Conservation (phyloP, 768 basidiomycete species). For the Leucosporidium creatinivorum region DNA sequence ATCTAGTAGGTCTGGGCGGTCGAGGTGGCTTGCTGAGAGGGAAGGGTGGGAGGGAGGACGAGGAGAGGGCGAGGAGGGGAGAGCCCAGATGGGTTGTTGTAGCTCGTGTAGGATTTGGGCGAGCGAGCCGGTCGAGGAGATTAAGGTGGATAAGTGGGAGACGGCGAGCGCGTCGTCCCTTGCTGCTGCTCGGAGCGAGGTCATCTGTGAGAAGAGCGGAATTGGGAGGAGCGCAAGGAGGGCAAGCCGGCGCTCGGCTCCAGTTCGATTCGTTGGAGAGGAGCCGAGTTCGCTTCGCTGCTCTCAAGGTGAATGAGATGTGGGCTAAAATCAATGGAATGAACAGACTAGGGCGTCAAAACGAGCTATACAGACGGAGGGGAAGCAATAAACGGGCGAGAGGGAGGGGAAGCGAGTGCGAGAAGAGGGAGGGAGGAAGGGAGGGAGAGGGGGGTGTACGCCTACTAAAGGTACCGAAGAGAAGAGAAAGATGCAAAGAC, state of each 20-base stretch:
- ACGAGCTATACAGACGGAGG: not conserved
- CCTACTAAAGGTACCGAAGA: not conserved
- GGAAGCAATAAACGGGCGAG: not conserved
- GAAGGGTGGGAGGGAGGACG: not conserved
- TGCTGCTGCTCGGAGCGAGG: too few species aligned
- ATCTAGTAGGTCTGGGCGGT: not conserved
- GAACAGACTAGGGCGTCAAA: not conserved
- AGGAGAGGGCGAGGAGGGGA: not conserved
- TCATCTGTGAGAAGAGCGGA: too few species aligned
- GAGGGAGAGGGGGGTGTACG: not conserved
- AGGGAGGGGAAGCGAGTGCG: too few species aligned
- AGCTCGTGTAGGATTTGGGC: not conserved
- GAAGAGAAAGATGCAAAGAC: not conserved
- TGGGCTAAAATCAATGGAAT: not conserved
- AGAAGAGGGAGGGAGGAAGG: too few species aligned
- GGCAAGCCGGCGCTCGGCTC: too few species aligned
- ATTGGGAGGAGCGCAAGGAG: too few species aligned
- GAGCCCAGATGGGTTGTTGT: not conserved
- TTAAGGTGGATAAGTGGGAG: too few species aligned
- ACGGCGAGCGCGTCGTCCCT: too few species aligned
- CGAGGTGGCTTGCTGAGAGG: not conserved
- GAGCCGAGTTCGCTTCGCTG: not conserved
- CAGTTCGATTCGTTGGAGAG: not conserved
- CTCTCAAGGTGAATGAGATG: too few species aligned
- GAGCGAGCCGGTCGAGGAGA: too few species aligned